These are phyloP conservation scores for Quillaja saponaria DNA, from an alignment of 306 rosid species.

Conservation along the genomic window DNA sequence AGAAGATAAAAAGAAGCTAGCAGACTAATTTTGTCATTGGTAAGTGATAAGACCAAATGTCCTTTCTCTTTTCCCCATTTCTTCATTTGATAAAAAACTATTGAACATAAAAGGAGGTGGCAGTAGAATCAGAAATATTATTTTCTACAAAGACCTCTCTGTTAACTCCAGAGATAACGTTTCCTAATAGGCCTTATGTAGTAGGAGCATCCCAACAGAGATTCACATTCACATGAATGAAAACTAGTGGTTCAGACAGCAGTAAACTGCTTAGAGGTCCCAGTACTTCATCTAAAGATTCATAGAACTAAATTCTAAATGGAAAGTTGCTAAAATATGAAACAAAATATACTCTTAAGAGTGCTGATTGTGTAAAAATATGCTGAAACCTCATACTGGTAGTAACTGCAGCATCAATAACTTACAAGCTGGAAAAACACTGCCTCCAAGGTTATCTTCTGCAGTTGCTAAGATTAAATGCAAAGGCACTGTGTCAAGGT, in stretches of 20 bases:
- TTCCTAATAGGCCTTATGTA: background rate
- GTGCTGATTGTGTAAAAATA: background rate
- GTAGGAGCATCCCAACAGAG: background rate
- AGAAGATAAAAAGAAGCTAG: background rate
- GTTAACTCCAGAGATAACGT: slow-evolving; percentile 2
- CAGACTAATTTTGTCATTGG: background rate
- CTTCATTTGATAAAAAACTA: no score
- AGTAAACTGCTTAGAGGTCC: slow-evolving; percentile 7
- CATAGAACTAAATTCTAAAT: no score
- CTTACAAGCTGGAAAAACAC: no score
- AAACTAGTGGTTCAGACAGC: background rate
- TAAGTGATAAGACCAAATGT: background rate
- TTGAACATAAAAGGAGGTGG: background rate
- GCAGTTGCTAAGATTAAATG: background rate
- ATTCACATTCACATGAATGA: slow-evolving; percentile 13
- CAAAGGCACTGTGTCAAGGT: background rate
- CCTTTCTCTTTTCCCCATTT: no score
- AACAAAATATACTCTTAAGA: background rate
- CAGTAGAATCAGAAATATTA: slow-evolving; percentile 4
- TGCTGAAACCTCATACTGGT: background rate
- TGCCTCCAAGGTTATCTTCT: background rate
- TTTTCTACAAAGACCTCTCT: slow-evolving; percentile 1
- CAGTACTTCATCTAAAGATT: background rate
- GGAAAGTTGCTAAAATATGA: no score
- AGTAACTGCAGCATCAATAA: background rate